Conservation (phyloP, 495 filamentous ascomycete species). For the Halenospora varia region DNA sequence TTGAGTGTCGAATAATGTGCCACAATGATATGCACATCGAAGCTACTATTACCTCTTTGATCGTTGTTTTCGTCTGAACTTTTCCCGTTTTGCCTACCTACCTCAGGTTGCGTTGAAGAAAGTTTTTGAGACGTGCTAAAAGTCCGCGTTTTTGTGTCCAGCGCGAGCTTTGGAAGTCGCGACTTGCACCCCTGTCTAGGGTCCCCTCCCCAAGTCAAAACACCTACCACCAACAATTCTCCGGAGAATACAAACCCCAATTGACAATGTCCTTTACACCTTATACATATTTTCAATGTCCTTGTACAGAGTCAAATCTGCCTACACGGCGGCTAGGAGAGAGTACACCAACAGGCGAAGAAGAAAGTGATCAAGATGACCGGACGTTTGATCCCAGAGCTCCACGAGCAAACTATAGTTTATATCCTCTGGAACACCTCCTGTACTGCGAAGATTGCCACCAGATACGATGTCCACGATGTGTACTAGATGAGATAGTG, state of each 20-base stretch:
- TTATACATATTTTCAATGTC: conserved; percentile 89
- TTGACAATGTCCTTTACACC: conserved; percentile 79
- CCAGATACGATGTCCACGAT: conserved; percentile 88
- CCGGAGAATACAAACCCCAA: conserved; percentile 27
- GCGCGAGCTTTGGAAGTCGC: too few relatives aligned
- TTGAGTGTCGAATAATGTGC: too few relatives aligned
- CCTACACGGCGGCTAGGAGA: conserved; percentile 37
- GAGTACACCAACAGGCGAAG: conserved; percentile 28
- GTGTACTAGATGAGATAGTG: conserved; percentile 86
- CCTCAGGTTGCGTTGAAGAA: too few relatives aligned
- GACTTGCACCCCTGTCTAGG: too few relatives aligned
- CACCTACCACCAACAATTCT: too few relatives aligned
- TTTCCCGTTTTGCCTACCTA: too few relatives aligned
- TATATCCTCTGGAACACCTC: conserved; percentile 91
- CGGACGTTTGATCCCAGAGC: conserved; percentile 81
- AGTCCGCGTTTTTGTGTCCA: too few relatives aligned
- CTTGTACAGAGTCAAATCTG: conserved; percentile 66
- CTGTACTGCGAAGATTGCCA: conserved; percentile 96
- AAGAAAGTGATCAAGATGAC: conserved; percentile 67
- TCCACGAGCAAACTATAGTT: conserved; percentile 77
- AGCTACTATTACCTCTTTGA: too few relatives aligned
- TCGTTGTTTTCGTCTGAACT: too few relatives aligned
- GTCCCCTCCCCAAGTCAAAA: too few relatives aligned
- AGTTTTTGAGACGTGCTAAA: too few relatives aligned
- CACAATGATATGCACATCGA: too few relatives aligned